These are phyloP conservation scores for Panaeolus cyanescens DNA, from an alignment of 768 basidiomycete species.

Conservation along the genomic window DNA sequence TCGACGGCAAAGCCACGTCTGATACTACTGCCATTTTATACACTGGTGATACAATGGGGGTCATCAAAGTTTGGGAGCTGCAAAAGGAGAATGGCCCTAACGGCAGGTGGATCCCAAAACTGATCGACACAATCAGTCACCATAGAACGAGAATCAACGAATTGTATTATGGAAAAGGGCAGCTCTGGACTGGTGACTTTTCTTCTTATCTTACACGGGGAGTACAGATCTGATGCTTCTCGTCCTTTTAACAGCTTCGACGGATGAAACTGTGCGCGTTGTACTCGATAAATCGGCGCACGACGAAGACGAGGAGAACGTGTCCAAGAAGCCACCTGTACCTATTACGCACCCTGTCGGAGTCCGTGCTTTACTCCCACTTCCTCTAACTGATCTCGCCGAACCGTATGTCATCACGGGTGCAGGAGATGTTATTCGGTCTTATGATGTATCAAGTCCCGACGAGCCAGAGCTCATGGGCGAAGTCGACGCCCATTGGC, in stretches of 20 bases:
- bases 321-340: constrained; percentile 38
- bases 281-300: constrained; percentile 24
- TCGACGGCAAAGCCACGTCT: constrained; percentile 57
- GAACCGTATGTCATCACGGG: constrained; percentile 83
- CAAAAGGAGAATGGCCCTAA: constrained; percentile 34
- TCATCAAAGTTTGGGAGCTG: constrained; percentile 81
- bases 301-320: constrained; percentile 33
- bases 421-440: constrained; percentile 78
- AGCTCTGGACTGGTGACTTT: constrained; percentile 85
- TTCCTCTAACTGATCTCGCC: constrained; percentile 59
- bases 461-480: constrained; percentile 71
- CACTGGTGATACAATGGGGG: constrained; percentile 92
- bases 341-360: constrained; percentile 61
- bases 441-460: constrained; percentile 74
- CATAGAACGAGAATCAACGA: constrained; percentile 89
- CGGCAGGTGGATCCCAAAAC: constrained; percentile 51
- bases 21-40: constrained; percentile 57
- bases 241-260: constrained; percentile 59
- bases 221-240: neutral
- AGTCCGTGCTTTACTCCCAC: constrained; percentile 75
- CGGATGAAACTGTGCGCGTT: constrained; percentile 83
- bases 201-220: neutral
- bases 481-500: constrained; percentile 86
- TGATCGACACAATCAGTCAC: constrained; percentile 57
- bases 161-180: constrained; percentile 60